Conservation (phyloP, 306 rosid species). For the Senna siamea region DNA sequence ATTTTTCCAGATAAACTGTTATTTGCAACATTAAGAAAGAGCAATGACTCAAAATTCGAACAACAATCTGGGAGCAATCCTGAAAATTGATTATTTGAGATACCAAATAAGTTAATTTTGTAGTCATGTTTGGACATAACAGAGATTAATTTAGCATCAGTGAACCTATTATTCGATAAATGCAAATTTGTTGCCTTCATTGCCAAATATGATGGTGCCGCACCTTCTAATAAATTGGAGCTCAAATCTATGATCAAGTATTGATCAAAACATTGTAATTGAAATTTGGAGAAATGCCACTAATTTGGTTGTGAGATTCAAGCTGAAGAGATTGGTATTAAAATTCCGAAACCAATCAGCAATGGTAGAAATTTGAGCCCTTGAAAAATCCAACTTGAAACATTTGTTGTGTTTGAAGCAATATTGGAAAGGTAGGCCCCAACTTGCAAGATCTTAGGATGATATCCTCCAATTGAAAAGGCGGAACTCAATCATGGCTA, state of each 20-base stretch:
- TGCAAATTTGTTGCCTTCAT: accelerated
- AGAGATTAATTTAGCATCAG: not conserved
- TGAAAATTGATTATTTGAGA: not conserved
- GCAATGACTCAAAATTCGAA: not conserved
- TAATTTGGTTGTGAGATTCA: not conserved
- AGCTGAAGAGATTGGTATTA: too few species aligned
- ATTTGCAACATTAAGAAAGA: not conserved
- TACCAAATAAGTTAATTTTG: accelerated
- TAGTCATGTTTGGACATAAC: not conserved
- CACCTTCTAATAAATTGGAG: not conserved
- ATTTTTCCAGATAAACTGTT: not conserved
- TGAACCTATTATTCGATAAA: not conserved
- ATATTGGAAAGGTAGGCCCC: conserved; percentile 18
- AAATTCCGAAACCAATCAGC: too few species aligned
- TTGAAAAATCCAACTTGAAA: accelerated
- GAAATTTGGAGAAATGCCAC: not conserved
- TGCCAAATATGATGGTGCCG: not conserved
- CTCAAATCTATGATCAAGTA: not conserved
- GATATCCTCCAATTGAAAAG: not conserved
- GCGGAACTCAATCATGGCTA: not conserved
- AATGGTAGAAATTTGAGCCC: too few species aligned
- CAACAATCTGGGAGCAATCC: not conserved
- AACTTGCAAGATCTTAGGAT: not conserved
- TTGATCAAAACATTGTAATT: too few species aligned
- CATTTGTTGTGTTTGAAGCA: not conserved